Conservation (phyloP, 257 asterid species). For the Lycium barbarum region DNA sequence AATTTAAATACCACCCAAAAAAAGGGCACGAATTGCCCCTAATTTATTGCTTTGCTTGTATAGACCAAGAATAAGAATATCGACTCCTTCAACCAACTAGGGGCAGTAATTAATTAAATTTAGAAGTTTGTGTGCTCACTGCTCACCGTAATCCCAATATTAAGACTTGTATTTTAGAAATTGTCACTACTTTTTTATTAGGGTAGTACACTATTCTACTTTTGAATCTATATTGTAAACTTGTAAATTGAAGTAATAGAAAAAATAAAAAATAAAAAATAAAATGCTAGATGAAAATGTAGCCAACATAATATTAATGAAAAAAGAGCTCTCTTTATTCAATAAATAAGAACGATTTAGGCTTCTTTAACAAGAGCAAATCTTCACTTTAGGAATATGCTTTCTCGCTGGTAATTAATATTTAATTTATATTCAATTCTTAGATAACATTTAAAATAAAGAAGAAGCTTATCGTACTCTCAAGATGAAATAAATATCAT, state of each 20-base stretch:
- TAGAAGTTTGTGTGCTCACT: neutral
- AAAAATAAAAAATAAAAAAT: too few relatives aligned
- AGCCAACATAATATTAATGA: neutral
- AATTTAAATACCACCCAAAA: too few relatives aligned
- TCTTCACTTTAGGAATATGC: neutral
- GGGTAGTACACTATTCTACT: too few relatives aligned
- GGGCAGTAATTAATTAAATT: too few relatives aligned
- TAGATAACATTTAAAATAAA: slow-evolving; percentile 24
- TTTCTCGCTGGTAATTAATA: neutral
- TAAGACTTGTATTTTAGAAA: neutral
- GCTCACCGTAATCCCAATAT: neutral
- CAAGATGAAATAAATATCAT: slow-evolving; percentile 7
- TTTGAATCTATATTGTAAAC: too few relatives aligned
- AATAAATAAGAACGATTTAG: neutral
- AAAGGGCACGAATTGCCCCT: too few relatives aligned
- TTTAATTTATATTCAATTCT: neutral
- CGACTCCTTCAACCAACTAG: neutral
- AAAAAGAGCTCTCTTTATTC: neutral
- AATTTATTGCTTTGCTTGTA: neutral
- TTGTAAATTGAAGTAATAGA: too few relatives aligned
- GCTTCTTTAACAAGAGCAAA: neutral
- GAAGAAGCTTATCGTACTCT: neutral
- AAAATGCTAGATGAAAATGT: neutral
- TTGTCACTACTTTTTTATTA: neutral
- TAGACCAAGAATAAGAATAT: neutral